Evolutionary conservation across 306 rosid species (phyloP), one percentile per base, ranked within the genome.

Genomic region (Dalbergia cultrata): DNA sequence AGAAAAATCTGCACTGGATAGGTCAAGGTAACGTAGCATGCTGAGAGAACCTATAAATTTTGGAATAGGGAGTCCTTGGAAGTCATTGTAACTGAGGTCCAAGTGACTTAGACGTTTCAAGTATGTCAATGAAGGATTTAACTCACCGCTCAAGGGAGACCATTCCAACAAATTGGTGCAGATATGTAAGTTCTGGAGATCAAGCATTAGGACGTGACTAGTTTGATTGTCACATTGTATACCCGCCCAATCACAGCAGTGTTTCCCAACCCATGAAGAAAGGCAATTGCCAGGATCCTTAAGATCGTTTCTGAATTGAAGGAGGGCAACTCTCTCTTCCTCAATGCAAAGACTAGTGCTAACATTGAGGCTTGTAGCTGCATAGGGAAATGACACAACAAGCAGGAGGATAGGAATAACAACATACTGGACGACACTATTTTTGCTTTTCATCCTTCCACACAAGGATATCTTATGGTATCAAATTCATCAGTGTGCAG

Each of bases 251-350:
- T 35, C 44, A 60, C 83, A 79, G 4, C 77, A 79, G 8, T 70
- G 56, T 60, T 60, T 9, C 54, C 83, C 71, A 70, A 79, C 43
- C 77, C 77, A 79, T 34, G 83, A 79, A 33, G 83, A 79, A 60
- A 79, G 64, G 33, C 77, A 59, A 70, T 70, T 79, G 34, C 9
- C 14, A 18, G 71, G 43, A 34, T 79, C 77, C 13, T 59, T 34
- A 9, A 79, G 64, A 79, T 60, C 63, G 1, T 60, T 47, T 69
- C n/a, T 79, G 4, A 79, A n/a, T 57, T 78, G 43, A 61, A 79
- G 43, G 44, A 79, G 83, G 47, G 77, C 64, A 39, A 58, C 60
- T 45, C 70, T 78, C 35, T 79, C 83, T 70, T 70, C 83, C 64
- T 47, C 12, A 61, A 79, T 47, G 71, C 83, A 79, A 70, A 79